A percentile compares a stretch with the other conserved stretches of the same genome.
Conservation (phyloP, 306 rosid species). For the Pterocarpus macrocarpus region DNA sequence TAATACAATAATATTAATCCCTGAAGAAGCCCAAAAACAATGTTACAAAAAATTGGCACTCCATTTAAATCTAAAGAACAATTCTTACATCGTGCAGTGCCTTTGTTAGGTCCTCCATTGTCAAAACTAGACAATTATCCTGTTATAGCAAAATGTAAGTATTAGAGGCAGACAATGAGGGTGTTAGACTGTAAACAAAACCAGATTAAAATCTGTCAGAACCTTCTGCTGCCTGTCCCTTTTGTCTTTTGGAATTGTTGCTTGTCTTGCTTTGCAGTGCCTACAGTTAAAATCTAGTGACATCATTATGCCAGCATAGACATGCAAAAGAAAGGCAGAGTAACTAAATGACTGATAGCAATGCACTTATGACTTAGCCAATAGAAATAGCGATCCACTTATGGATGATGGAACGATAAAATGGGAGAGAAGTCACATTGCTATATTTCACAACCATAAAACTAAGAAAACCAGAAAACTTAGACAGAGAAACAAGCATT, state of each 20-base stretch:
- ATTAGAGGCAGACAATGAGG: conserved; percentile 19
- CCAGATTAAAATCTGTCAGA: conserved; percentile 14
- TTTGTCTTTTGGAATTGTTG: conserved; percentile 87
- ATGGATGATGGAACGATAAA: not conserved
- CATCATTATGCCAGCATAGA: conserved; percentile 28
- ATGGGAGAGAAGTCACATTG: not conserved
- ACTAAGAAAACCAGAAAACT: conserved; percentile 21
- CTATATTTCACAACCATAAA: conserved; percentile 31
- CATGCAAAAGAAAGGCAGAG: conserved; percentile 8
- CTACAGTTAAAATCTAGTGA: conserved; percentile 57
- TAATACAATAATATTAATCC: not conserved
- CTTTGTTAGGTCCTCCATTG: conserved; percentile 87
- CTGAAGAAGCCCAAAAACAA: conserved; percentile 23
- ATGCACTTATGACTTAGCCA: conserved; percentile 5
- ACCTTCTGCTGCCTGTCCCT: conserved; percentile 97
- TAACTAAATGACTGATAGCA: conserved; percentile 23
- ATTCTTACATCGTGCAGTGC: conserved; percentile 74
- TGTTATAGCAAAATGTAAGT: conserved; percentile 51
- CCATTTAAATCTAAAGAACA: conserved; percentile 39
- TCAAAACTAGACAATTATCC: conserved; percentile 87
- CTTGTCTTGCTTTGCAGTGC: conserved; percentile 94
- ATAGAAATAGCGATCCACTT: conserved; percentile 29
- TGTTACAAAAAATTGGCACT: not conserved
- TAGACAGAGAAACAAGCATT: not conserved
- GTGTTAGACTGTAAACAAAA: not conserved